Base-by-base conservation (phyloP, 2,329 filamentous ascomycete genomes). In the Penicillium nordicum region DNA sequence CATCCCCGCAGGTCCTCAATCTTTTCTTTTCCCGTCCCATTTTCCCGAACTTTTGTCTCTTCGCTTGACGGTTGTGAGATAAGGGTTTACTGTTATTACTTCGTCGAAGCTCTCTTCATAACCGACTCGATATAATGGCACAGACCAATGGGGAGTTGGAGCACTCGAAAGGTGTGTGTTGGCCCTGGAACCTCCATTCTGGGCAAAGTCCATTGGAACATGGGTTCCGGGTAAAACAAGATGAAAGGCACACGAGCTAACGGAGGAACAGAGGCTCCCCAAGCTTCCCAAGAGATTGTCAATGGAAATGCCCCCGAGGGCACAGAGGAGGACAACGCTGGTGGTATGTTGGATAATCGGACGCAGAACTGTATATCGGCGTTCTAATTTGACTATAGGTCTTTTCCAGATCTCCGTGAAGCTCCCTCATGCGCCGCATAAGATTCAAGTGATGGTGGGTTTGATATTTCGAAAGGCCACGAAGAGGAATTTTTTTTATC, bases 401-500 rank as follows among this genome's bases (percentile, higher is more conserved):
- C 80, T 87, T 66, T 88, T 88, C 76, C 82, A 85, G 72, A 80
- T 97, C 69, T 89, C 86, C 59, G 86, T 97, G 69, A 84, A 88
- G 73, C 84, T 97, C 57, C 93, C 93, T 53, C 88, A 92, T 71
- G 84, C 87, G 66, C 85, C 89, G 12, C 83, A 86, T 67, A 87
- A 90, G 76, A 89, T 95, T 69, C 85, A 92, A 72, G 86, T 97
- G 66, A 92, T 91, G 84, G 92, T 95, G 76, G 76, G 83, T 78
- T 38, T 37, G 27, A n/a, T 25, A 4, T 21, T 36, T 41, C 37
- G 9, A 38, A 51, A 65, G 47, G 49, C 55, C 32, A 34, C 55
- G 49, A 50, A 51, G 30, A 27, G 21, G 5, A 40, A 7, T 40
- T 30, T 32, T 32, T 34, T 43, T 29, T 58, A 66, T 73, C 57